A percentile compares a stretch with the other conserved stretches of the same genome.
These are phyloP conservation scores for Dendrobium officinale DNA, from an alignment of 106 monocot species.

Conservation along the genomic window DNA sequence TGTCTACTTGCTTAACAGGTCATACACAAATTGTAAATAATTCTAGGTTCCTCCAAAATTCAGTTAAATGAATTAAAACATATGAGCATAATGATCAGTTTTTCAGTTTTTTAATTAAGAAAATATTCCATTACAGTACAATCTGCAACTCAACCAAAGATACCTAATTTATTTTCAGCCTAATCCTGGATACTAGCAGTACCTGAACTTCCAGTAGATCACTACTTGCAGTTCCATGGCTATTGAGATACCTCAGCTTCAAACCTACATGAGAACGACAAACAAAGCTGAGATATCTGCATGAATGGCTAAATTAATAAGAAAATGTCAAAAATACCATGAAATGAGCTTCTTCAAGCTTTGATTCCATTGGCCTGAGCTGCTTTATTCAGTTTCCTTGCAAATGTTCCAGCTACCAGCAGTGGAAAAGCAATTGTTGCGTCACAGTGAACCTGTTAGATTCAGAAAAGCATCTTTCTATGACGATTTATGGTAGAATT, in stretches of 20 bases:
- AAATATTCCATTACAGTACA: background rate
- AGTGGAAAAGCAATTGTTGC: constrained; percentile 8
- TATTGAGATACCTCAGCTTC: background rate
- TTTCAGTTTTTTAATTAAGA: background rate
- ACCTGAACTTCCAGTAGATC: background rate
- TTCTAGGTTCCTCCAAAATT: no score
- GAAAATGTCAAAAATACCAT: background rate
- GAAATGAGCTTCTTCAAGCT: background rate
- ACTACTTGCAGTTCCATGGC: background rate
- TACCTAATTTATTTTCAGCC: background rate
- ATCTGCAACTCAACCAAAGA: background rate
- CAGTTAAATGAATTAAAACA: background rate
- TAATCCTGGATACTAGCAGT: background rate
- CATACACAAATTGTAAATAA: no score
- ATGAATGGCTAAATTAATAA: background rate
- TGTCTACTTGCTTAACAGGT: no score
- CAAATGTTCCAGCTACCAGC: constrained; percentile 9
- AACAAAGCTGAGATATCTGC: background rate
- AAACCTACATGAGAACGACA: background rate
- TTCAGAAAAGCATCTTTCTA: background rate
- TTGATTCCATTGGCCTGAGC: background rate
- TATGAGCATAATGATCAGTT: background rate
- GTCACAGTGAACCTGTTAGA: constrained; percentile 7
- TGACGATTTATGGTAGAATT: background rate
- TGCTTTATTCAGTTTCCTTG: background rate